Conservation (phyloP, 805 yeast species). For the Sugiyamaella boreocaroliniensis region DNA sequence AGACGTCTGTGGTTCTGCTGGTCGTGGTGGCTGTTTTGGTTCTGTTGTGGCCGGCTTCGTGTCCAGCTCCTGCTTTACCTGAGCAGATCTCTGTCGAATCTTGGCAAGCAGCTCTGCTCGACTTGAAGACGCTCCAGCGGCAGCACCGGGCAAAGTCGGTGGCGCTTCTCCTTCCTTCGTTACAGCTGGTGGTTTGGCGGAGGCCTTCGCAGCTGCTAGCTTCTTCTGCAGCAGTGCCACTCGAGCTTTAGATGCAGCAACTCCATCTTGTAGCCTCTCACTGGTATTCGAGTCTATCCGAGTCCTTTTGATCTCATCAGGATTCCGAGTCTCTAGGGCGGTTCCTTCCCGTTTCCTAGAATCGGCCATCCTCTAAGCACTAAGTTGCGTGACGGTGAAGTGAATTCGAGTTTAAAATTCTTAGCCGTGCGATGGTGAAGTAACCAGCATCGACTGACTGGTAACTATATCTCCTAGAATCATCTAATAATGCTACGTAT, state of each 20-base stretch:
- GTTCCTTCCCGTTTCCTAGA: not conserved
- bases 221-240: not conserved
- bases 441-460: too few species aligned
- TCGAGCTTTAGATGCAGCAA: not conserved
- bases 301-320: not conserved
- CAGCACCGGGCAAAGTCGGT: not conserved
- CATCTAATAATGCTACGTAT: too few species aligned
- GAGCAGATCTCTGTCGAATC: constrained; percentile 18
- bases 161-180: not conserved
- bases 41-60: not conserved
- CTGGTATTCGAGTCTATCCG: not conserved
- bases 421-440: too few species aligned
- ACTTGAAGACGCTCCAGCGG: not conserved
- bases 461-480: too few species aligned
- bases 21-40: not conserved
- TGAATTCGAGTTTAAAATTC: not conserved
- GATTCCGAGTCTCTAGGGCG: not conserved
- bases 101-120: constrained; percentile 13
- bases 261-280: not conserved
- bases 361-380: not conserved
- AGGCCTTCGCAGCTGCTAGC: not conserved
- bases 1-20: not conserved
- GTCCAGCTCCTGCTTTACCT: constrained; percentile 2
- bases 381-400: too few species aligned
- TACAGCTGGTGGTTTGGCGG: not conserved